A percentile compares a stretch with the other conserved stretches of the same genome.
phyloP scores from a whole-genome alignment of 225 moss, liverwort and hornwort species.

The Asterella californica region DNA sequence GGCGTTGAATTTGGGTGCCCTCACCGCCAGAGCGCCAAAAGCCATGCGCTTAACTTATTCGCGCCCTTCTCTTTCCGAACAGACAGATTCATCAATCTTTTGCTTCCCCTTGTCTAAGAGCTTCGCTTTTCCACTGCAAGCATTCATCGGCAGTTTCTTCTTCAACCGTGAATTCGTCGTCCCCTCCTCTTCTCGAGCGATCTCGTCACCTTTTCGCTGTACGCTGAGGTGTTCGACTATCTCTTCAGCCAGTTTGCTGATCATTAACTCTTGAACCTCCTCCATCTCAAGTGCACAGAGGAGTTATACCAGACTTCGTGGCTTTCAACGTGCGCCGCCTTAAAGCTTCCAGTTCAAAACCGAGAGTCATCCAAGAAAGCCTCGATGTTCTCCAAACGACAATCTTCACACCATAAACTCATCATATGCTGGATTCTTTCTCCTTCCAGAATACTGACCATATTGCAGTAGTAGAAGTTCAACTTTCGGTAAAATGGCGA shows the following conservation, averaged over 20 bases:
- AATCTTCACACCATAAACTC: too few relatives aligned
- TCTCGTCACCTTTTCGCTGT: neutral
- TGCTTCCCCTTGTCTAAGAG: conserved; percentile 6
- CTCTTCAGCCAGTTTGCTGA: neutral
- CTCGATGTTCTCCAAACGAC: too few relatives aligned
- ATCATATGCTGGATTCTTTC: too few relatives aligned
- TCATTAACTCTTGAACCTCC: neutral
- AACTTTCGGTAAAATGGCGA: too few relatives aligned
- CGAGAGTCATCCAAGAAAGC: too few relatives aligned
- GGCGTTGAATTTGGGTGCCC: neutral
- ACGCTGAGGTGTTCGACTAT: conserved; percentile 3
- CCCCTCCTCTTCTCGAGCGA: neutral
- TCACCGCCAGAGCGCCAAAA: neutral
- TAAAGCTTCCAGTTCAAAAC: too few relatives aligned
- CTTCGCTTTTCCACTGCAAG: neutral
- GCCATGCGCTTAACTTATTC: conserved; percentile 7
- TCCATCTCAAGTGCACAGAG: neutral
- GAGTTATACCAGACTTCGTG: neutral
- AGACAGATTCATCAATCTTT: neutral
- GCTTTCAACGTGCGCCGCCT: neutral
- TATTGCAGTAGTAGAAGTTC: too few relatives aligned
- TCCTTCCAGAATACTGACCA: too few relatives aligned
- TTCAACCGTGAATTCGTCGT: neutral
- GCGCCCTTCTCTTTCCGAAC: neutral
- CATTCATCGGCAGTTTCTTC: neutral